Evolutionary conservation across 176 grass and related monocot genomes (phyloP), one percentile per base, ranked within the genome.

Genomic region (Pontederia crassipes): DNA sequence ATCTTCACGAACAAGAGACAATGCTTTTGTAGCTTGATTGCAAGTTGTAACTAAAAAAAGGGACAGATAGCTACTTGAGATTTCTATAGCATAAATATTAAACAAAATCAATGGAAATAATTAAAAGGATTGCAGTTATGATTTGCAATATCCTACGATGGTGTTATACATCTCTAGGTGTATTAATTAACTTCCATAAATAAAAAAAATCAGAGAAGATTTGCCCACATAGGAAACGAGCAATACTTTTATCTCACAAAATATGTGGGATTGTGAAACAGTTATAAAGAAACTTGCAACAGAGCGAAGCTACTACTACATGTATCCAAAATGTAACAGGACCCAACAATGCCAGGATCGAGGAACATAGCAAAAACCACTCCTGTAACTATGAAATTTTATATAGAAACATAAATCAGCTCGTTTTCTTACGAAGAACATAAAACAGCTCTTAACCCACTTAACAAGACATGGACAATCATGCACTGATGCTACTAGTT

Each of bases 1-100:
- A 73, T 79, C 92, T 72, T 98, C 94, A 46, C 94, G 82, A 46
- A 98, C 75, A 75, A 98, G 86, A 75, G 77, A 26, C 57, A 98
- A 70, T 74, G 94, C 94, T 63, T 35, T 74, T 69, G 85, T 80
- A 35, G 94, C 85, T 69, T 88, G 81, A 74, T 79, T 64, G 63
- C 94, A 98, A 63, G 79, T 83, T 72, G 94, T 93, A 74, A 90
- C 94, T 98, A 63, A 63, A 77, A 70, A 55, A 59, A 48, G 70
- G 49, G 49, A 72, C 64, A 28, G 2, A 45, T 55, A 17, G 53
- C 76, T 40, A 40, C 32, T 40, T 7, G 6, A 40, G 32, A 57
- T 27, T 15, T 14, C 35, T 28, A 40, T 54, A 9, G 13, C 12
- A 6, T 48, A 64, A 11, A 40, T 62, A 24, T 55, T 40, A 27